phyloP scores from a whole-genome alignment of 495 filamentous ascomycete species.

The Chaetomidium leptoderma region DNA sequence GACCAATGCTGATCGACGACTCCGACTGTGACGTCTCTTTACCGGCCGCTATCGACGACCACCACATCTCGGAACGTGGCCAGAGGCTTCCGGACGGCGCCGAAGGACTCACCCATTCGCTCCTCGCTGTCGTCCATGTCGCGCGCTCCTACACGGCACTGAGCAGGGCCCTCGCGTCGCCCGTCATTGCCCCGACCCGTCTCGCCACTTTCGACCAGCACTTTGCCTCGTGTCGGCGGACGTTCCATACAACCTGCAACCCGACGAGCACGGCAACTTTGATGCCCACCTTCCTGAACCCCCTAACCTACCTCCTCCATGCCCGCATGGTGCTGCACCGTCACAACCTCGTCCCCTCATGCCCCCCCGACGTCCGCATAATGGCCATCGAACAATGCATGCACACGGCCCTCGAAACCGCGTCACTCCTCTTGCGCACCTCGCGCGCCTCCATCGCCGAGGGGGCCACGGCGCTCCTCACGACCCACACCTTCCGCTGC shows the following conservation, averaged over 20 bases:
- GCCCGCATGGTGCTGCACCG: conserved; percentile 82
- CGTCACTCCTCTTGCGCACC: conserved; percentile 63
- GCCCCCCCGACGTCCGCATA: conserved; percentile 57
- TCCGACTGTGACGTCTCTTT: conserved; percentile 80
- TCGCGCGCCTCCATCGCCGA: conserved; percentile 40
- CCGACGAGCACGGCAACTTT: conserved; percentile 58
- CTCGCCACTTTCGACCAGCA: conserved; percentile 78
- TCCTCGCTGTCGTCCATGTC: conserved; percentile 79
- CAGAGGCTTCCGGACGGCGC: conserved; percentile 48
- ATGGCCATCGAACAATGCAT: conserved; percentile 76
- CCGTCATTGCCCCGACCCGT: conserved; percentile 61
- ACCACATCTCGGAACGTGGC: conserved; percentile 65
- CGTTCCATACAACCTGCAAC: conserved; percentile 70
- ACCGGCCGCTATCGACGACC: conserved; percentile 77
- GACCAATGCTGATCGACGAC: conserved; percentile 81
- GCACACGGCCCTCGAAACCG: conserved; percentile 69
- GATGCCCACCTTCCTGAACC: conserved; percentile 66
- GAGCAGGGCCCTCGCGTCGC: conserved; percentile 63
- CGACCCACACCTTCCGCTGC: conserved; percentile 88
- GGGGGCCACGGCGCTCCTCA: conserved; percentile 51
- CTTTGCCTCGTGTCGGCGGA: conserved; percentile 66
- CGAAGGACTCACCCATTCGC: conserved; percentile 52
- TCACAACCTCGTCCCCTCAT: conserved; percentile 79
- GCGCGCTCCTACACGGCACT: conserved; percentile 77
- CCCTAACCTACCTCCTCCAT: conserved; percentile 74